Base-by-base conservation (phyloP, 768 basidiomycete genomes). In the Mrakia gelida region DNA sequence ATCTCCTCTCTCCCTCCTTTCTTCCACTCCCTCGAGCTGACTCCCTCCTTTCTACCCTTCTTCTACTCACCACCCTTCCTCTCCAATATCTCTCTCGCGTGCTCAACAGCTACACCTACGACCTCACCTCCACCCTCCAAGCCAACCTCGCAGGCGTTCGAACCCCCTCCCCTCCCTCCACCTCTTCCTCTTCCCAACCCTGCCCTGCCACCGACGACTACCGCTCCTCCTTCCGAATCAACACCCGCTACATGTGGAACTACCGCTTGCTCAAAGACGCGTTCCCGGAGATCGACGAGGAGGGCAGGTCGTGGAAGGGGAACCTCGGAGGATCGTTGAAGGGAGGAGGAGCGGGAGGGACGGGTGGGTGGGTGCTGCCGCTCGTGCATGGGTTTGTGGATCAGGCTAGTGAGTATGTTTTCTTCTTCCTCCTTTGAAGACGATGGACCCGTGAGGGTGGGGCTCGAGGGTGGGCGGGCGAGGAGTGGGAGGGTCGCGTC, bases 371-470 rank as follows among this genome's bases (percentile, higher is more conserved):
- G 96, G 86, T 98, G 9, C 84, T 97, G 21, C 94, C 97, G 0
- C 86, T 99, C 73, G 90, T 98, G 0, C 94, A 98, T 80, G 97
- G 97, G 38, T 95, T 96, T 82, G 93, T 98, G 18, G 96, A 98
- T 82, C 97, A 99, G 90, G 94, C 96, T 43, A 98, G 96, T 97
- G 80, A 81, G 94, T 86, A 80, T 7, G n/a, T n/a, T n/a, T 28
- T 2, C 49, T 23, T 15, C 30, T 32, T 67, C 8, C 52, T 16
- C 13, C 23, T 54, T 15, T 11, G 52, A 54, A 23, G 52, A 16
- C 52, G 52, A 54, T 4, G 52, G 11, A 45, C 45, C 5, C 11
- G 45, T 2, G 9, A 45, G 15, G 45, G 11, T 23, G 45, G 15
- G 45, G 15, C 9, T 11, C 15, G 11, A 45, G 11, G 15, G 11